These are phyloP conservation scores for Licmophora abbreviata DNA, from an alignment of 108 stramenopile species.

Conservation along the genomic window DNA sequence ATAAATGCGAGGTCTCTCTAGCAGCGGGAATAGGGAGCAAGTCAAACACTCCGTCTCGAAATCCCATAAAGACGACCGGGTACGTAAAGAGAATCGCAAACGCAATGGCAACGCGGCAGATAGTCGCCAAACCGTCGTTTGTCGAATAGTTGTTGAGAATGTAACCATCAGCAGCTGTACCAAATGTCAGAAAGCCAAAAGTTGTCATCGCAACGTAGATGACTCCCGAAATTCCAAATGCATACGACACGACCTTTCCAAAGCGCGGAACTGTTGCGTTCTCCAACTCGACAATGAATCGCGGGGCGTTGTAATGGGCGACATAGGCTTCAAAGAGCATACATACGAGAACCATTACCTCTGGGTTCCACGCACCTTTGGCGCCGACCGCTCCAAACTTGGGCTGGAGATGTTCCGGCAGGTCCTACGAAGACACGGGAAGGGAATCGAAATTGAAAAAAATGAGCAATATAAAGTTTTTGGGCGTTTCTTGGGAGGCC, in stretches of 20 bases:
- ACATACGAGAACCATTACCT: constrained; percentile 32
- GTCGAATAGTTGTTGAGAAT: constrained; percentile 82
- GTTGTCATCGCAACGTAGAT: constrained; percentile 54
- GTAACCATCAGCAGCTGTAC: constrained; percentile 47
- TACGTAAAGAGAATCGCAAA: constrained; percentile 66
- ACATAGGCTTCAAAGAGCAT: constrained; percentile 48
- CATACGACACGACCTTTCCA: constrained; percentile 35
- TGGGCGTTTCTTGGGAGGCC: not conserved
- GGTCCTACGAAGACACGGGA: not conserved
- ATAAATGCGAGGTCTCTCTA: constrained; percentile 37
- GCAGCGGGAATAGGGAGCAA: constrained; percentile 44
- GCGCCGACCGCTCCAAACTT: constrained; percentile 7
- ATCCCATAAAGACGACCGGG: constrained; percentile 84
- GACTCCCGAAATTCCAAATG: constrained; percentile 46
- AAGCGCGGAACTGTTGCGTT: constrained; percentile 50
- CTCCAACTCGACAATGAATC: constrained; percentile 78
- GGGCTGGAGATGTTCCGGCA: constrained; percentile 2
- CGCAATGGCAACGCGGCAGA: constrained; percentile 66
- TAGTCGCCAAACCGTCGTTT: constrained; percentile 57
- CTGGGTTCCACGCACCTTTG: constrained; percentile 2
- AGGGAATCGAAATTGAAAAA: not conserved
- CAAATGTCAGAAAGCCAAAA: constrained; percentile 77
- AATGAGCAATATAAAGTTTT: not conserved
- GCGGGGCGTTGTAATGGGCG: constrained; percentile 82
- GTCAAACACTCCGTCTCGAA: constrained; percentile 72